Conservation (phyloP, 352 stramenopile genomes). For the Phytophthora vignae region DNA sequence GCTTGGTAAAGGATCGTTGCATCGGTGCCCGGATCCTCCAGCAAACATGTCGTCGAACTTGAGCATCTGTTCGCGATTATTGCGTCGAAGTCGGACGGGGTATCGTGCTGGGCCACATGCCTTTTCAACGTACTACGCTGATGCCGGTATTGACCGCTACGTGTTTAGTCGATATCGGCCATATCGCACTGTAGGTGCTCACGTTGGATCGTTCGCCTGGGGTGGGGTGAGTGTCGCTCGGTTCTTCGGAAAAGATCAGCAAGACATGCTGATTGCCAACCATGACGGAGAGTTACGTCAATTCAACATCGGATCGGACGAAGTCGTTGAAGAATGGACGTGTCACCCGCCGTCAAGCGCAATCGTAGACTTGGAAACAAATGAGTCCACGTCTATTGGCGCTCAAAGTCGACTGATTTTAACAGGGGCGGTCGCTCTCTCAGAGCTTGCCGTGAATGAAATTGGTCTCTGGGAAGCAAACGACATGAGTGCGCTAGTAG, state of each 20-base stretch:
- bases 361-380: conserved; percentile 77
- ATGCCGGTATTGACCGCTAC: conserved; percentile 80
- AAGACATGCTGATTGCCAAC: conserved; percentile 78
- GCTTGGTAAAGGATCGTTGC: conserved; percentile 54
- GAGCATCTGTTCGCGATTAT: conserved; percentile 72
- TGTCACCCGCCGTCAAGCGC: conserved; percentile 77
- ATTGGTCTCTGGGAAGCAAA: conserved; percentile 83
- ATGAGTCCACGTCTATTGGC: conserved; percentile 65
- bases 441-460: conserved; percentile 59
- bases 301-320: conserved; percentile 70
- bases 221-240: conserved; percentile 63
- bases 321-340: conserved; percentile 76
- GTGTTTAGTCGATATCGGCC: conserved; percentile 82
- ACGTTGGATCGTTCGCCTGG: conserved; percentile 60
- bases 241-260: conserved; percentile 73
- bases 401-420: conserved; percentile 61
- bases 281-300: conserved; percentile 71
- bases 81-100: conserved; percentile 55
- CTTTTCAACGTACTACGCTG: conserved; percentile 62
- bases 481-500: conserved; percentile 52
- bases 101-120: conserved; percentile 54
- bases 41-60: conserved; percentile 51
- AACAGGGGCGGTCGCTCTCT: conserved; percentile 59
- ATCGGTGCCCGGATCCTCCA: conserved; percentile 81
- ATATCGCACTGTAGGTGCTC: conserved; percentile 64